These are phyloP conservation scores for Talaromyces amestolkiae DNA, from an alignment of 2,329 filamentous ascomycete species.

Conservation along the genomic window DNA sequence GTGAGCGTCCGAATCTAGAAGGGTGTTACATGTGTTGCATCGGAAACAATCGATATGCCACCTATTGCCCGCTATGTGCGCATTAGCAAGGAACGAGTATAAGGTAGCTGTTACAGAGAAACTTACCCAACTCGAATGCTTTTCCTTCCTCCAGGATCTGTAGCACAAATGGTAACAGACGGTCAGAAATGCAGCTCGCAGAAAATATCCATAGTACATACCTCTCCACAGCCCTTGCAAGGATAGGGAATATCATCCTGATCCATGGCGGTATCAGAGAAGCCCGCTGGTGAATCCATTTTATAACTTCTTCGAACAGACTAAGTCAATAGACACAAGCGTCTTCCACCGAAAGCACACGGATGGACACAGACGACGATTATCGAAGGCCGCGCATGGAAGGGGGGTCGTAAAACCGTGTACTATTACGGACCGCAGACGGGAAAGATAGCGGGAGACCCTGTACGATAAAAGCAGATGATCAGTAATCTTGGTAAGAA, in stretches of 20 bases:
- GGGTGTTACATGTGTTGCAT: slow-evolving; percentile 90
- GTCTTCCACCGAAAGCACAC: slow-evolving; percentile 2
- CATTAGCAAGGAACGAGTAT: slow-evolving; percentile 26
- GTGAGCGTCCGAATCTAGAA: slow-evolving; percentile 97
- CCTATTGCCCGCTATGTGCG: slow-evolving; percentile 75
- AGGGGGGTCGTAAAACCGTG: slow-evolving; percentile 1
- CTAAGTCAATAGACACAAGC: not conserved
- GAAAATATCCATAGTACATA: slow-evolving; percentile 40
- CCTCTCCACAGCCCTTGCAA: slow-evolving; percentile 91
- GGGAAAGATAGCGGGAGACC: not conserved
- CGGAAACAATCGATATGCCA: slow-evolving; percentile 99
- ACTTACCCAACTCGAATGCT: slow-evolving; percentile 89
- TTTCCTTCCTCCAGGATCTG: slow-evolving; percentile 98
- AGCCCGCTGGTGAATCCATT: slow-evolving; percentile 55
- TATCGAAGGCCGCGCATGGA: slow-evolving; percentile 15
- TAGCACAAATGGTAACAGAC: slow-evolving; percentile 18
- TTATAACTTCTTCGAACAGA: not conserved
- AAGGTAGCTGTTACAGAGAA: not conserved
- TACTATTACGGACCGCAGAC: not conserved
- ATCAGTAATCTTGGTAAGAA: not conserved
- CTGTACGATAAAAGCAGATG: not conserved
- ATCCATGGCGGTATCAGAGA: slow-evolving; percentile 65
- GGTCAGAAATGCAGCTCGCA: slow-evolving; percentile 7
- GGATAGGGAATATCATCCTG: slow-evolving; percentile 76
- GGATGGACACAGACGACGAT: slow-evolving; percentile 1